phyloP scores from a whole-genome alignment of 495 filamentous ascomycete genomes.

The Aspergillus bridgeri region DNA sequence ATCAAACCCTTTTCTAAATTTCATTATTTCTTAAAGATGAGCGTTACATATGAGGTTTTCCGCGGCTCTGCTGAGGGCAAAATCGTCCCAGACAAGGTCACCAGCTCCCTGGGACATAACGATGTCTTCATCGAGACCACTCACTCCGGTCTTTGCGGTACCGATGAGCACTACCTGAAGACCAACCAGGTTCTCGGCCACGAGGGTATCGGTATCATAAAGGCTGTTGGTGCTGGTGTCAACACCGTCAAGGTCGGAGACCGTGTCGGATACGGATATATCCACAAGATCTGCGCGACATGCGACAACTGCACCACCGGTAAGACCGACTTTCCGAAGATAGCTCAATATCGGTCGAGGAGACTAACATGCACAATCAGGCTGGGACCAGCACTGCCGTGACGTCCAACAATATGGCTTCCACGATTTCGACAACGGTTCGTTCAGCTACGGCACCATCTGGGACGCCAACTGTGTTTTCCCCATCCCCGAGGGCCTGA shows the following conservation, averaged over 20 bases:
- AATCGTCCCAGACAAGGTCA: not conserved
- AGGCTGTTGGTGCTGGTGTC: not conserved
- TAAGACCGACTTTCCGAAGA: not conserved
- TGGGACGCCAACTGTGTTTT: slow-evolving; percentile 41
- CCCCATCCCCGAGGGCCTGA: slow-evolving; percentile 72
- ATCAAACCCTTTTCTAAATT: not conserved
- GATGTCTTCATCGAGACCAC: not conserved
- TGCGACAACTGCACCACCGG: not conserved
- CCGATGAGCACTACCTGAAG: not conserved
- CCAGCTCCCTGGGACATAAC: not conserved
- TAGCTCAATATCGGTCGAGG: too few relatives aligned
- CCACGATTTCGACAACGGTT: slow-evolving; percentile 8
- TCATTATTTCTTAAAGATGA: not conserved
- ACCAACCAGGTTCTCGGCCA: not conserved
- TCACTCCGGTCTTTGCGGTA: not conserved
- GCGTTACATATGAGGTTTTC: not conserved
- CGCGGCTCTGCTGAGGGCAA: not conserved
- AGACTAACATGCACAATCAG: not conserved
- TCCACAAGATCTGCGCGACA: not conserved
- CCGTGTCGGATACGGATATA: slow-evolving; percentile 1
- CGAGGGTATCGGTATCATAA: not conserved
- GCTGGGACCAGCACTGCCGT: slow-evolving; percentile 8
- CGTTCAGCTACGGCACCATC: slow-evolving; percentile 10
- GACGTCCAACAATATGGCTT: slow-evolving; percentile 7
- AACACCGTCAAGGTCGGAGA: not conserved